Conservation (phyloP, 1,139 yeast species). For the Candida albicans region DNA sequence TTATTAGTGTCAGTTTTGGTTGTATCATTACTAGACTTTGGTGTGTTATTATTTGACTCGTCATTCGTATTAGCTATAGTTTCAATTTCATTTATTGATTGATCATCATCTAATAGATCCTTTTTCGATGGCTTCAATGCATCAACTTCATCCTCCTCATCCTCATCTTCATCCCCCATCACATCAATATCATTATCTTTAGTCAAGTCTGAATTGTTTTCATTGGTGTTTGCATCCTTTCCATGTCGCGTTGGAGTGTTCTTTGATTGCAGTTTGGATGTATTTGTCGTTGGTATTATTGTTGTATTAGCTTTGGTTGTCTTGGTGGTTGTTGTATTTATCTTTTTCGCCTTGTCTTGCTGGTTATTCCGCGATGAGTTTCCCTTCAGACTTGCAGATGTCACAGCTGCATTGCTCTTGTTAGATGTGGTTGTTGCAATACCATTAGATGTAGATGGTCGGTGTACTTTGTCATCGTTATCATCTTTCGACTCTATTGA, state of each 20-base stretch:
- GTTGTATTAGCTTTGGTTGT: conserved; percentile 4
- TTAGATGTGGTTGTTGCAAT: conserved; percentile 1
- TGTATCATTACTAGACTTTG: conserved; percentile 7
- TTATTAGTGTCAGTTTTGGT: not conserved
- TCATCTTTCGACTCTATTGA: conserved; percentile 40
- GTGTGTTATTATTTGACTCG: conserved; percentile 18
- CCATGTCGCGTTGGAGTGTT: not conserved
- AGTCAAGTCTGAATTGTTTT: conserved; percentile 3
- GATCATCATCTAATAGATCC: conserved; percentile 40
- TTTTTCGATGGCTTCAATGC: conserved; percentile 20
- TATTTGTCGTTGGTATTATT: not conserved
- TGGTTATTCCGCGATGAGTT: not conserved
- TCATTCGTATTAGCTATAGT: conserved; percentile 47
- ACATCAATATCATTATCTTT: conserved; percentile 3
- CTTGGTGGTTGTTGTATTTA: conserved; percentile 1
- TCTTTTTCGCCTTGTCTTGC: conserved; percentile 1
- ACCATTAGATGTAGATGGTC: conserved; percentile 4
- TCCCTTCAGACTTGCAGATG: conserved; percentile 1
- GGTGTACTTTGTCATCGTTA: conserved; percentile 27
- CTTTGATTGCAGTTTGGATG: not conserved
- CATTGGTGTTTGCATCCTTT: conserved; percentile 3
- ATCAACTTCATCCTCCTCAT: conserved; percentile 10
- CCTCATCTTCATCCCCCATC: conserved; percentile 1
- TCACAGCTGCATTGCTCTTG: conserved; percentile 3
- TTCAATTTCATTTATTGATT: conserved; percentile 45